These are phyloP conservation scores for Hermanozyma aechmeae DNA, from an alignment of 805 yeast species.

Conservation along the genomic window DNA sequence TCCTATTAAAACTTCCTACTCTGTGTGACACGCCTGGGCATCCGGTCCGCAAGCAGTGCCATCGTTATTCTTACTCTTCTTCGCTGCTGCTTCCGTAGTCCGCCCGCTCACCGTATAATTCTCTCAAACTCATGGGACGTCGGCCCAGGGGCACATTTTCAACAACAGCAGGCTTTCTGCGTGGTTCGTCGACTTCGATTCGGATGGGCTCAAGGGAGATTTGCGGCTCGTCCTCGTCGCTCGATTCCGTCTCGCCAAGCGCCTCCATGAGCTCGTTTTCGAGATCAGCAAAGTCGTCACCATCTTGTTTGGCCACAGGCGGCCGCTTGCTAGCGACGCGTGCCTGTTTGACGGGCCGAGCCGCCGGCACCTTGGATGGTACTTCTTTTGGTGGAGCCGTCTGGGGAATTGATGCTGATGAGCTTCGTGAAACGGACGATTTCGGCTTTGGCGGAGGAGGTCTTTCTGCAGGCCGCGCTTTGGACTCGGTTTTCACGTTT, in stretches of 20 bases:
- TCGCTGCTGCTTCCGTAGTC: conserved; percentile 24
- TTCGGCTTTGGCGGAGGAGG: background rate
- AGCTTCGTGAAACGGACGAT: conserved; percentile 1
- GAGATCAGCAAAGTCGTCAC: conserved; percentile 34
- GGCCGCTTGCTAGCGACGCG: conserved; percentile 1
- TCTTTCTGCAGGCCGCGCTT: background rate
- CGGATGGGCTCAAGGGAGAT: conserved; percentile 15
- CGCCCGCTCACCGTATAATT: conserved; percentile 20
- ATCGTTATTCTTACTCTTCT: conserved; percentile 22
- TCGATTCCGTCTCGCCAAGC: conserved; percentile 16
- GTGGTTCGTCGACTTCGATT: conserved; percentile 10
- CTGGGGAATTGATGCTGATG: conserved; percentile 2
- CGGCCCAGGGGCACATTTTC: conserved; percentile 2
- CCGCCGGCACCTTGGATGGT: background rate
- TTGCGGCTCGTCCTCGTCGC: conserved; percentile 18
- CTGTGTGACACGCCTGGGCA: too few relatives aligned
- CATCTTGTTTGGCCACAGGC: conserved; percentile 4
- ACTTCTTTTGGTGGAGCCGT: background rate
- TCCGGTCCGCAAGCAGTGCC: too few relatives aligned
- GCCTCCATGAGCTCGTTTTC: conserved; percentile 35
- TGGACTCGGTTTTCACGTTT: conserved; percentile 1
- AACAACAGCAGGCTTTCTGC: conserved; percentile 1
- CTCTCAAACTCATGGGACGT: conserved; percentile 33
- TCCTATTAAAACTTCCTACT: too few relatives aligned
- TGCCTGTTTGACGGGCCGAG: conserved; percentile 1